phyloP scores from a whole-genome alignment of 2,329 filamentous ascomycete species.

The Neopestalotiopsis sp. region DNA sequence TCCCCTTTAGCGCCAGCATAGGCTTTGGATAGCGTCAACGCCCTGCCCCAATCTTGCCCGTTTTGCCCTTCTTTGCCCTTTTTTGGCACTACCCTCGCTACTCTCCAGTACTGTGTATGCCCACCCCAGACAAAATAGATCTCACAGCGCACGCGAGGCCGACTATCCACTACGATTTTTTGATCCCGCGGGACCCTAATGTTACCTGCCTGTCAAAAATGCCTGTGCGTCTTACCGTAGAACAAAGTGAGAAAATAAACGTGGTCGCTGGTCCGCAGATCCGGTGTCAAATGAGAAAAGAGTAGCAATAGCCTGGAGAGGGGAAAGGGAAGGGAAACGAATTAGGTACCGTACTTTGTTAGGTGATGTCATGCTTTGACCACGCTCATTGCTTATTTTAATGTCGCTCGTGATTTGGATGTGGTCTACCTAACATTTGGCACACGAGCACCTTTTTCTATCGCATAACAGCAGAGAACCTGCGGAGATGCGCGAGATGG shows the following conservation, averaged over 20 bases:
- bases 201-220: too few relatives aligned
- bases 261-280: neutral
- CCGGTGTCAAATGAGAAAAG: neutral
- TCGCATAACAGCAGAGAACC: too few relatives aligned
- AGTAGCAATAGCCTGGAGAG: neutral
- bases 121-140: neutral
- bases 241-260: neutral
- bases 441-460: too few relatives aligned
- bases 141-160: neutral
- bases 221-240: too few relatives aligned
- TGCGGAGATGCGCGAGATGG: too few relatives aligned
- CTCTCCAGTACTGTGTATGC: too few relatives aligned
- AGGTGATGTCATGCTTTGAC: constrained; percentile 1
- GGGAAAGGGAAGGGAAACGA: neutral
- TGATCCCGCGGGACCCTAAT: neutral
- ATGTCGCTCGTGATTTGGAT: neutral
- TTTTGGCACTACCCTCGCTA: too few relatives aligned
- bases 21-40: neutral
- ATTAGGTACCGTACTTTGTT: constrained; percentile 2
- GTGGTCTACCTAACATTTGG: too few relatives aligned
- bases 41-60: neutral
- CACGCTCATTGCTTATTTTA: neutral
- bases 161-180: neutral
- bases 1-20: neutral
- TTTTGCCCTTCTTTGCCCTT: too few relatives aligned